Conservation (phyloP, 371 early-diverging fungal genomes). For the Nosema granulosis region DNA sequence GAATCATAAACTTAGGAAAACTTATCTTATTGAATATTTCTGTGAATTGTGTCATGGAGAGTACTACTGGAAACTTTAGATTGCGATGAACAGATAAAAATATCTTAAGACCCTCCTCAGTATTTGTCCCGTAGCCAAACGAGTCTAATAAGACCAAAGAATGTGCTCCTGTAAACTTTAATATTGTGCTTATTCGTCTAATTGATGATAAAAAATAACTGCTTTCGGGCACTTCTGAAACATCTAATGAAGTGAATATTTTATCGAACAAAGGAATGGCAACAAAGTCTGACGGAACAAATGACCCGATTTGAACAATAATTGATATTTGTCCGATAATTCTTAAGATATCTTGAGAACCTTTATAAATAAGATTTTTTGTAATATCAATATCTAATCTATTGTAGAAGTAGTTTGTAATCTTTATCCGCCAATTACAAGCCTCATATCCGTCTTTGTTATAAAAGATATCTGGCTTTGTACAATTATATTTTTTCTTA, state of each 20-base stretch:
- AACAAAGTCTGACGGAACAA: not conserved
- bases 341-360: constrained; percentile 4
- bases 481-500: not conserved
- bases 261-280: constrained; percentile 6
- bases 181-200: not conserved
- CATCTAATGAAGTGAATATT: not conserved
- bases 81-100: no score
- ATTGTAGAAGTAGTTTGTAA: not conserved
- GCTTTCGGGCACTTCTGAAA: not conserved
- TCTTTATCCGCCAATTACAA: not conserved
- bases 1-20: no score
- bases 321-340: constrained; percentile 4
- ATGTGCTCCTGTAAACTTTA: not conserved
- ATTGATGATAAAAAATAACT: not conserved
- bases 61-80: no score
- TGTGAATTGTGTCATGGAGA: no score
- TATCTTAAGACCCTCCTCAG: not conserved
- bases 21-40: no score
- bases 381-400: not conserved
- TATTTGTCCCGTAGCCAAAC: not conserved
- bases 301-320: not conserved
- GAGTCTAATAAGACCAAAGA: not conserved
- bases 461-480: not conserved
- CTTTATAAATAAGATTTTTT: not conserved
- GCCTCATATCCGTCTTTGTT: no score